phyloP scores from a whole-genome alignment of 2,329 filamentous ascomycete species.

The Claviceps spartinae region DNA sequence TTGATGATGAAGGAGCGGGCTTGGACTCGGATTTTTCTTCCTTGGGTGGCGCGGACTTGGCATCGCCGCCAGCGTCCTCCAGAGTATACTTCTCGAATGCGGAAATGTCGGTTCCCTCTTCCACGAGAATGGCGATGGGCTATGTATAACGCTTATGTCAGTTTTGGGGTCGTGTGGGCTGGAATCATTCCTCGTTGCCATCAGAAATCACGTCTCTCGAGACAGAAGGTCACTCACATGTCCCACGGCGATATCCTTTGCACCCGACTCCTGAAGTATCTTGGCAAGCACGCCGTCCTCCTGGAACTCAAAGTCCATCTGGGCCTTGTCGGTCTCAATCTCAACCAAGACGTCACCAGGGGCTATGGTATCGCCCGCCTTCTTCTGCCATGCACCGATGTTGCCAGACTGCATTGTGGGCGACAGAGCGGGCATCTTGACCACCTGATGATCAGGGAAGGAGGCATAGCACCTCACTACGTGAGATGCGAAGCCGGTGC shows the following conservation, averaged over 20 bases:
- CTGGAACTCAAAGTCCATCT: constrained; percentile 99
- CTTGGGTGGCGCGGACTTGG: constrained; percentile 49
- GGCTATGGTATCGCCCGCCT: constrained; percentile 71
- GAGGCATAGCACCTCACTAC: constrained; percentile 59
- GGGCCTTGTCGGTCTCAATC: constrained; percentile 99
- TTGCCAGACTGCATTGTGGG: constrained; percentile 96
- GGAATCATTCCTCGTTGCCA: too few relatives aligned
- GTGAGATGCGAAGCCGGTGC: constrained; percentile 37
- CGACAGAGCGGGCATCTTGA: constrained; percentile 96
- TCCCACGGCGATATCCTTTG: constrained; percentile 88
- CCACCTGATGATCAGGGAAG: constrained; percentile 84
- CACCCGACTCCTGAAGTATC: constrained; percentile 80
- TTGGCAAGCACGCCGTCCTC: constrained; percentile 94
- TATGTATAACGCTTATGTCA: constrained; percentile 23
- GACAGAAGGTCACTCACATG: constrained; percentile 52
- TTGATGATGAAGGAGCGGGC: constrained; percentile 33
- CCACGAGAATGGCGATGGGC: constrained; percentile 92
- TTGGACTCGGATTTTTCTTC: constrained; percentile 52
- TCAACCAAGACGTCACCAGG: constrained; percentile 94
- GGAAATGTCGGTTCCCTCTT: constrained; percentile 75
- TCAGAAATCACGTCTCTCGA: background rate
- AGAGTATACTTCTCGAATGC: constrained; percentile 82
- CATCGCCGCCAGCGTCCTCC: constrained; percentile 79
- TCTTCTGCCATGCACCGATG: constrained; percentile 97
- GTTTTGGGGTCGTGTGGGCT: constrained; percentile 4